Conservation (phyloP, 768 basidiomycete genomes). For the Sarcomyxa edulis region DNA sequence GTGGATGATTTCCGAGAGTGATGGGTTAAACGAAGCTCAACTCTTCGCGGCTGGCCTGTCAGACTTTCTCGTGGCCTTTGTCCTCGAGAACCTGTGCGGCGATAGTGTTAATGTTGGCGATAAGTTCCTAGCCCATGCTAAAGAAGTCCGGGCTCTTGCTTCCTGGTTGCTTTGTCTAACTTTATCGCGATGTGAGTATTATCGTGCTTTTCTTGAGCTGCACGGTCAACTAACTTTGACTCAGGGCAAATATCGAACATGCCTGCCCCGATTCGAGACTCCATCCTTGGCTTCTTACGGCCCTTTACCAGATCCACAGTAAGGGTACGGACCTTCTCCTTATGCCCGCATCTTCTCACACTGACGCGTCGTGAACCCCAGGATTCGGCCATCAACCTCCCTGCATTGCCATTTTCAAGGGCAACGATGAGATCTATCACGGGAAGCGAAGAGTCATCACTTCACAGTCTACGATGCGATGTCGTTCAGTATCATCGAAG, state of each 20-base stretch:
- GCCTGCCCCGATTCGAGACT: constrained; percentile 30
- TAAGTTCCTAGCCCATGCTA: too few species aligned
- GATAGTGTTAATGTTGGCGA: constrained; percentile 7
- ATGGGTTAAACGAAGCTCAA: constrained; percentile 40
- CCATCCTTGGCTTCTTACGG: constrained; percentile 36
- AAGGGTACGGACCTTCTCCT: neutral
- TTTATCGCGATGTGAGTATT: constrained; percentile 31
- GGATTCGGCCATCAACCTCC: neutral
- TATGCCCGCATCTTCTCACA: constrained; percentile 4
- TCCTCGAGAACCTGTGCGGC: constrained; percentile 11
- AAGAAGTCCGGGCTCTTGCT: constrained; percentile 22
- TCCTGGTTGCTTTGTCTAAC: constrained; percentile 37
- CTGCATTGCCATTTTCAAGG: constrained; percentile 1
- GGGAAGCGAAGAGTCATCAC: too few species aligned
- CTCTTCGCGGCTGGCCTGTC: constrained; percentile 36
- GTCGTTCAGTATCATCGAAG: constrained; percentile 4
- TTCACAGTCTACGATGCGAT: too few species aligned
- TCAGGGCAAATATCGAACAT: constrained; percentile 33
- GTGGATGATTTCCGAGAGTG: constrained; percentile 32
- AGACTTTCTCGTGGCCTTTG: constrained; percentile 28
- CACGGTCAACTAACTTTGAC: constrained; percentile 15
- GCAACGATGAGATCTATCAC: neutral
- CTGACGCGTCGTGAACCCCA: constrained; percentile 9
- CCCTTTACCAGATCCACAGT: constrained; percentile 26
- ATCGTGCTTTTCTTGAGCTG: constrained; percentile 8